Evolutionary conservation across 2,329 filamentous ascomycete genomes (phyloP).

Genomic region (Trichoderma oligosporum): DNA sequence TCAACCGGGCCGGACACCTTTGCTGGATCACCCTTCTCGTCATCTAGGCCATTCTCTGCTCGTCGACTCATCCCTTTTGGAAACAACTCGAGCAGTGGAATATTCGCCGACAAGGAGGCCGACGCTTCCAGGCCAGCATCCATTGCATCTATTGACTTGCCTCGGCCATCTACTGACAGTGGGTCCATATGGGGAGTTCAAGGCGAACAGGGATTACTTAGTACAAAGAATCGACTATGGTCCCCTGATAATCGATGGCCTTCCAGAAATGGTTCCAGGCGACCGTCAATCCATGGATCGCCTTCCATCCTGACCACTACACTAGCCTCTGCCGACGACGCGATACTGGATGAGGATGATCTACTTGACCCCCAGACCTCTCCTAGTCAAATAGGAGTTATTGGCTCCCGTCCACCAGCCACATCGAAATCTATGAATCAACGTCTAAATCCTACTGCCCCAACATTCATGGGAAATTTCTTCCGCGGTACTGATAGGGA

Average conservation of each 20-base stretch:
- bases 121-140: constrained; percentile 64
- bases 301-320: constrained; percentile 60
- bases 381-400: constrained; percentile 62
- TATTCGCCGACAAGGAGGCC: constrained; percentile 53
- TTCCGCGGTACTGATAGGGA: constrained; percentile 44
- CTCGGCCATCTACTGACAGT: constrained; percentile 74
- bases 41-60: constrained; percentile 39
- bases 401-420: constrained; percentile 69
- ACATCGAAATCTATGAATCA: constrained; percentile 47
- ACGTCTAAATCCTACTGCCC: constrained; percentile 81
- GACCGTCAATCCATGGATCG: constrained; percentile 77
- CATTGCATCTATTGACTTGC: constrained; percentile 66
- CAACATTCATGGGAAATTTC: constrained; percentile 76
- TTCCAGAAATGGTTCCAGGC: constrained; percentile 68
- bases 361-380: constrained; percentile 50
- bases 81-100: constrained; percentile 48
- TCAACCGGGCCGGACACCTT: constrained; percentile 44
- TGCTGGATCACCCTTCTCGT: constrained; percentile 29
- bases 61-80: constrained; percentile 47
- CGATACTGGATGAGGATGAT: constrained; percentile 58
- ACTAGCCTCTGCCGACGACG: constrained; percentile 60
- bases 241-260: constrained; percentile 53
- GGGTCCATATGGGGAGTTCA: constrained; percentile 67
- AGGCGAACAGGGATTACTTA: constrained; percentile 39
- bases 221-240: constrained; percentile 61